These are phyloP conservation scores for Monosporozyma servazzii DNA, from an alignment of 805 yeast genomes.

Conservation along the genomic window DNA sequence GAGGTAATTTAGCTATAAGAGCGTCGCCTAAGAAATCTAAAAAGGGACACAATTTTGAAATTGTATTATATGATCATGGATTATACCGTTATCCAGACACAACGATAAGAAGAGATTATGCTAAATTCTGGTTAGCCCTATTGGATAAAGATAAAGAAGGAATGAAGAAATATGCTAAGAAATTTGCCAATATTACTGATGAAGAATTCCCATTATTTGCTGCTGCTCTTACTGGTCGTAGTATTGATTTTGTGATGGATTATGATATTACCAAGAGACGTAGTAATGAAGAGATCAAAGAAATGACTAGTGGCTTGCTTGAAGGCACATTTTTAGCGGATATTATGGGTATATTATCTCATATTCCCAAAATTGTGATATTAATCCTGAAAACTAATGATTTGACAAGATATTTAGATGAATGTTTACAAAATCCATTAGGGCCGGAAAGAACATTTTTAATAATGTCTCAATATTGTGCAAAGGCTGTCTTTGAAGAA, in stretches of 20 bases:
- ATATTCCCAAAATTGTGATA: constrained; percentile 77
- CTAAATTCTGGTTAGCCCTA: constrained; percentile 87
- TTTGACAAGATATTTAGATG: constrained; percentile 82
- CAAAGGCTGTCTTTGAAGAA: constrained; percentile 67
- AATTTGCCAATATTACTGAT: constrained; percentile 69
- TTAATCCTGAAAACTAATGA: constrained; percentile 90
- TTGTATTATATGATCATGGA: constrained; percentile 90
- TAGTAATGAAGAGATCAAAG: constrained; percentile 50
- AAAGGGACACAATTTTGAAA: constrained; percentile 72
- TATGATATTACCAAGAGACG: constrained; percentile 52
- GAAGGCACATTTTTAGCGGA: constrained; percentile 58
- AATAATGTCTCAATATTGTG: constrained; percentile 86
- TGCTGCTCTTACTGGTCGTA: constrained; percentile 92
- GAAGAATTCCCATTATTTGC: constrained; percentile 77
- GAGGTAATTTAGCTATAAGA: constrained; percentile 87
- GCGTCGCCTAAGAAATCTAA: constrained; percentile 8
- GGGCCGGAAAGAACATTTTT: constrained; percentile 84
- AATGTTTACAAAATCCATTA: constrained; percentile 65
- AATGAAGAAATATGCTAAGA: constrained; percentile 67
- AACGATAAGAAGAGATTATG: constrained; percentile 68
- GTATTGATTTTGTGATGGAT: constrained; percentile 62
- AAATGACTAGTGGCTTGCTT: constrained; percentile 57
- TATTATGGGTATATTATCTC: constrained; percentile 68
- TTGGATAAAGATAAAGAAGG: constrained; percentile 55
- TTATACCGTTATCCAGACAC: constrained; percentile 77